A percentile compares a stretch with the other conserved stretches of the same genome.
Conservation (phyloP, 306 rosid genomes). For the Trifolium fragiferum region DNA sequence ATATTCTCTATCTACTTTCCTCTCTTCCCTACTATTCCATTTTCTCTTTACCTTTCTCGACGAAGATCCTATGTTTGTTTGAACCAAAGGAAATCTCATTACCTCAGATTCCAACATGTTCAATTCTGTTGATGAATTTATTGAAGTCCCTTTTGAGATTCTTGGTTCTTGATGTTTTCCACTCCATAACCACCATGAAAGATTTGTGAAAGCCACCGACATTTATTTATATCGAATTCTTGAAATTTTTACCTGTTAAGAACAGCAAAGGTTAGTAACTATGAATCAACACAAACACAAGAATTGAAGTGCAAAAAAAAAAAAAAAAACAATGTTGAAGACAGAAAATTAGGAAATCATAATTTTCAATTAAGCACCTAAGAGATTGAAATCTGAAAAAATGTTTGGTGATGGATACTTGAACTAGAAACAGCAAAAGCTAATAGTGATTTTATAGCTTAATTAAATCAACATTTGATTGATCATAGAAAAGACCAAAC, state of each 20-base stretch:
- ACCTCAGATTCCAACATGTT: conserved; percentile 72
- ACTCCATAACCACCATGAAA: conserved; percentile 93
- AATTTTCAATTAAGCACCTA: conserved; percentile 3
- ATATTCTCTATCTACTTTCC: conserved; percentile 77
- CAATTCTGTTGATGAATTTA: conserved; percentile 60
- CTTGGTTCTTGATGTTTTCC: conserved; percentile 81
- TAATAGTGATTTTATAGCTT: conserved; percentile 23
- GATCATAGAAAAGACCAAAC: conserved; percentile 26
- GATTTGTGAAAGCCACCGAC: conserved; percentile 85
- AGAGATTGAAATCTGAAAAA: conserved; percentile 17
- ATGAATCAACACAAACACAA: conserved; percentile 13
- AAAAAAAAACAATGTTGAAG: neutral
- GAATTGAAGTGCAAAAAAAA: conserved; percentile 28
- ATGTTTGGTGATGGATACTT: conserved; percentile 18
- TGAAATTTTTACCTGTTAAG: conserved; percentile 32
- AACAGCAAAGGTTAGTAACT: conserved; percentile 33
- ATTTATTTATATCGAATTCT: conserved; percentile 43
- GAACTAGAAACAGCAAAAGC: conserved; percentile 30
- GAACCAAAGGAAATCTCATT: conserved; percentile 70
- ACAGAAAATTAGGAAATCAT: conserved; percentile 14
- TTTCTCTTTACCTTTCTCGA: conserved; percentile 82
- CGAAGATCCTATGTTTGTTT: conserved; percentile 60
- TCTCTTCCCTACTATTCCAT: conserved; percentile 89
- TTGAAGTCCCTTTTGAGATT: conserved; percentile 57
- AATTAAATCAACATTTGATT: too few relatives aligned